Base-by-base conservation (phyloP, 2,329 filamentous ascomycete genomes). In the Pseudogymnoascus sp. region DNA sequence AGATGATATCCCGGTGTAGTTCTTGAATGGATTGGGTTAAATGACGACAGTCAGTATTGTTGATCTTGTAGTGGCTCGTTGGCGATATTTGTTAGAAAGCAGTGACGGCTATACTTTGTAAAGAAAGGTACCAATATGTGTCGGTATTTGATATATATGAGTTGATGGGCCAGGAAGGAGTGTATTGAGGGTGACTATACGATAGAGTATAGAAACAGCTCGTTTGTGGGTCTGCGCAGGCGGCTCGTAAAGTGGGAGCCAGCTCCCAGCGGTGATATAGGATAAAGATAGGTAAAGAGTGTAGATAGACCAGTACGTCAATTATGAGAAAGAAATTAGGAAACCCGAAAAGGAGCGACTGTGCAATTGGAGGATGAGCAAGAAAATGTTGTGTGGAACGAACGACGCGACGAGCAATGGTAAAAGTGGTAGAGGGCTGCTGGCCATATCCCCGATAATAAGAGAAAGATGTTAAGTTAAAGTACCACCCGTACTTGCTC, bases 231-330 rank as follows among this genome's bases (percentile, higher is more conserved):
- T 73, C 68, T 66, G 67, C 70, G 71, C 67, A 67, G 69, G 68
- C 70, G 68, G 70, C 70, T 74, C 75, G 70, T 70, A 71, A 74
- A 75, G 75, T 80, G 79, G 83, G 80, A 82, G 77, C 81, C 81
- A 81, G 81, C 80, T 83, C 80, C 77, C 78, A 79, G 78, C 10
- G 29, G 50, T 75, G 73, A 72, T 78, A 79, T 78, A 78, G 75
- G 75, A 76, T 73, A 73, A 75, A 72, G 50, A 33, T 56, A 35
- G 33, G 50, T 56, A 56, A 56, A 56, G 50, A 56, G 26, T 56
- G 50, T 56, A 35, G 29, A 56, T 56, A 35, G 50, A 56, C 29
- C 29, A 33, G 29, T 56, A 56, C 50, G 29, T 56, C 50, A 35
- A 56, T 21, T 56, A 74, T 72, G 68, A 73, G 74, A 77, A 73